Evolutionary conservation across 192 early-diverging fungal species (phyloP), one percentile per base, ranked within the genome.

Genomic region (Linnemannia schmuckeri): DNA sequence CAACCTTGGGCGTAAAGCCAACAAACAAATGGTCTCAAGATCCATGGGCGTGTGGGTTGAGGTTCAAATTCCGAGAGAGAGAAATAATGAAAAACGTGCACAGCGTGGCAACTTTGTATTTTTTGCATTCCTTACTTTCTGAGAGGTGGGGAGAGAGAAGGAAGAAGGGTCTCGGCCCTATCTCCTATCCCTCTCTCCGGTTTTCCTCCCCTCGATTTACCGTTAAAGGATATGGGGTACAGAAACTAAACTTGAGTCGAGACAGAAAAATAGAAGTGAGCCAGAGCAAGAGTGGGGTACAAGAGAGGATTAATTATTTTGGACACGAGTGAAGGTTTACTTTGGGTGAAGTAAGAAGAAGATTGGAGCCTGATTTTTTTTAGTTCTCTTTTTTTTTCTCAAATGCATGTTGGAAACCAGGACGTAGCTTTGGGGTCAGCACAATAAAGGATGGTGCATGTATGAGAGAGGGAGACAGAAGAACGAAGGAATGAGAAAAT

Each of bases 1-100:
- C 61, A 66, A 66, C 61, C 30, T 66, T 66, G 61, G 61, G 61
- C 61, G 61, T 66, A 66, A 35, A 66, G 61, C 61, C 13, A 66
- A 61, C 7, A 61, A 27, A 61, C 57, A 61, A 61, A 61, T 1
- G 10, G 7, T 46, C 44, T 46, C 15, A 61, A 20, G 22, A 18
- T 7, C 22, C 17, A 27, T 57, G 61, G 13, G 12, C 30, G 12
- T 33, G n/a, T 4, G 20, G 49, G 49, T 18, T 12, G 12, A 33
- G 61, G 27, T 66, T 33, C 61, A 66, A 66, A 66, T 27, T 13
- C n/a, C 30, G 12, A 15, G 61, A 66, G 12, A 3, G 30, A 20
- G 20, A 3, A 9, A 30, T 12, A 33, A 66, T 12, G 12, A 30
- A 66, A 66, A 33, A 66, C 27, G 61, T 66, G 61, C 61, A 66